These are phyloP conservation scores for Syzygium aqueum DNA, from an alignment of 345 rosid genomes.

Conservation along the genomic window DNA sequence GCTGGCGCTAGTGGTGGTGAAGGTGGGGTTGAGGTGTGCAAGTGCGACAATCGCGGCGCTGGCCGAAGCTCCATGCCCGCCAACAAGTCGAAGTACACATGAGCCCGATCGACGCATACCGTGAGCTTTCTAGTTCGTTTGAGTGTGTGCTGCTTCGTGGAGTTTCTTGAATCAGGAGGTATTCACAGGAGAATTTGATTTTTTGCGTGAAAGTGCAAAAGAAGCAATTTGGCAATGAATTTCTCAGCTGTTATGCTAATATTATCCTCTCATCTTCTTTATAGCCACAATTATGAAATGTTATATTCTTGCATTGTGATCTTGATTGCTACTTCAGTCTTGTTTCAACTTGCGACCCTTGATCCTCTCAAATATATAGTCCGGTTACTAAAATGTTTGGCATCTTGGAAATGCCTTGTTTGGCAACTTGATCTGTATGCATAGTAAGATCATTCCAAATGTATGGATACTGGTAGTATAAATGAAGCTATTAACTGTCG, in stretches of 20 bases:
- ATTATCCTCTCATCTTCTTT: neutral
- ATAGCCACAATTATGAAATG: neutral
- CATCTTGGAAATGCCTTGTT: neutral
- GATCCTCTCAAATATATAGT: neutral
- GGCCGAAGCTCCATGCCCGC: slow-evolving; percentile 81
- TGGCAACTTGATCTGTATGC: neutral
- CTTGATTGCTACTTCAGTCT: neutral
- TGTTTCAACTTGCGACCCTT: neutral
- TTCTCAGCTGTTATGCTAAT: neutral
- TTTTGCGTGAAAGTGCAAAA: neutral
- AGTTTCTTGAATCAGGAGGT: neutral
- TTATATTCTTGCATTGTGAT: neutral
- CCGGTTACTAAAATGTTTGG: neutral
- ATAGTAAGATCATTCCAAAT: neutral
- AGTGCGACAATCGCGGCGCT: slow-evolving; percentile 89
- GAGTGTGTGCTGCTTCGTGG: neutral
- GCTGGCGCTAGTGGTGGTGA: neutral
- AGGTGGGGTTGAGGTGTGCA: slow-evolving; percentile 61
- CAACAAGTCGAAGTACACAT: slow-evolving; percentile 62
- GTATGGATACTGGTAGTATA: neutral
- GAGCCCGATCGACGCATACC: slow-evolving; percentile 9
- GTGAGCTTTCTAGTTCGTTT: neutral
- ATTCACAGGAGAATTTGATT: neutral
- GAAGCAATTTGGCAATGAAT: neutral
- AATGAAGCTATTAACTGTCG: neutral